phyloP scores from a whole-genome alignment of 257 asterid genomes.

The Scutellaria galericulata region DNA sequence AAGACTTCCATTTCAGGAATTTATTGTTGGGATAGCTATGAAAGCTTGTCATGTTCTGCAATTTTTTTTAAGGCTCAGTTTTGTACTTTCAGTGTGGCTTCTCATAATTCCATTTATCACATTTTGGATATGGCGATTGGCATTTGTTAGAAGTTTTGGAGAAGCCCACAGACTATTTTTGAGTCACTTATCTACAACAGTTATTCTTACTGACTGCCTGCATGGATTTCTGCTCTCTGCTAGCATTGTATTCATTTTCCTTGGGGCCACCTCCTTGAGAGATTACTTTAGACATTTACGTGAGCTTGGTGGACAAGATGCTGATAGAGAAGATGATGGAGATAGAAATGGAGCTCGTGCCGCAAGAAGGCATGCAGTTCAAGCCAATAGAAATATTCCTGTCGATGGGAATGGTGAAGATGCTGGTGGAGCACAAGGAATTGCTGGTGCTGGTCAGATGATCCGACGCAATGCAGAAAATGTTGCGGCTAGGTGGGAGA shows the following conservation, averaged over 20 bases:
- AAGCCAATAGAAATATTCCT: constrained; percentile 72
- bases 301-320: constrained; percentile 97
- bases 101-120: constrained; percentile 94
- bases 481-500: constrained; percentile 95
- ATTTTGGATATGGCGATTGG: constrained; percentile 98
- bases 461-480: constrained; percentile 94
- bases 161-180: constrained; percentile 89
- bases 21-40: constrained; percentile 86
- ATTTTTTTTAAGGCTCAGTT: constrained; percentile 88
- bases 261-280: constrained; percentile 97
- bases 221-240: constrained; percentile 98
- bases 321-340: constrained; percentile 88
- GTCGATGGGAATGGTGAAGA: constrained; percentile 88
- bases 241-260: constrained; percentile 93
- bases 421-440: constrained; percentile 81
- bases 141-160: constrained; percentile 87
- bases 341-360: constrained; percentile 96
- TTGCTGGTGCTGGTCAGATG: constrained; percentile 92
- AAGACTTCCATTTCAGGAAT: constrained; percentile 91
- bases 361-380: constrained; percentile 82
- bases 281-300: constrained; percentile 93
- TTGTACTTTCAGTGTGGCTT: constrained; percentile 97
- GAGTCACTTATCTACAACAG: constrained; percentile 86
- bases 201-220: constrained; percentile 89
- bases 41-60: constrained; percentile 93